Evolutionary conservation across 768 basidiomycete genomes (phyloP).

Genomic region (Leccinellum luteum): DNA sequence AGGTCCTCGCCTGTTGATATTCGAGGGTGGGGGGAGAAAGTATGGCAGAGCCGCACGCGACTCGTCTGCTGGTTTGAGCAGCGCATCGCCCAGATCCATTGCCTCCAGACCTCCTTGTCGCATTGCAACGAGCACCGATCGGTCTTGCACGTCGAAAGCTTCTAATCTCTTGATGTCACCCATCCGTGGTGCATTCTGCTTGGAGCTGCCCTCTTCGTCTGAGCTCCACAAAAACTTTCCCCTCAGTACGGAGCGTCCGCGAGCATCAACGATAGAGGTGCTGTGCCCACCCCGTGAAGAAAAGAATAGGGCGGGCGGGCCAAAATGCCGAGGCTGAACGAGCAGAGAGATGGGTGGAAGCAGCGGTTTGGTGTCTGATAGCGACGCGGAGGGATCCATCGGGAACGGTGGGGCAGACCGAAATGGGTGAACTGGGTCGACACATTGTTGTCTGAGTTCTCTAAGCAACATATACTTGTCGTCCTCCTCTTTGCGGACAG

Average conservation of each 20-base stretch:
- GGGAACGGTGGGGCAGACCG: slow-evolving; percentile 43
- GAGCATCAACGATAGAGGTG: slow-evolving; percentile 83
- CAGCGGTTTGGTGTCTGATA: slow-evolving; percentile 50
- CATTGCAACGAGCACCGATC: slow-evolving; percentile 80
- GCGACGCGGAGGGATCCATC: slow-evolving; percentile 19
- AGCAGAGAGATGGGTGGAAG: slow-evolving; percentile 74
- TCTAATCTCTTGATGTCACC: slow-evolving; percentile 84
- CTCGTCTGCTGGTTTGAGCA: slow-evolving; percentile 76
- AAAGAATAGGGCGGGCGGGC: slow-evolving; percentile 83
- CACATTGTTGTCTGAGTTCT: slow-evolving; percentile 72
- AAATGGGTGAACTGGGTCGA: slow-evolving; percentile 84
- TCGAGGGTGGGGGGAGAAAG: slow-evolving; percentile 59
- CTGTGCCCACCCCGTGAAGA: slow-evolving; percentile 90
- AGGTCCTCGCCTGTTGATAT: slow-evolving; percentile 65
- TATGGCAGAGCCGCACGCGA: slow-evolving; percentile 72
- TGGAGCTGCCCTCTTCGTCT: slow-evolving; percentile 51
- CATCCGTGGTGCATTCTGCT: slow-evolving; percentile 45
- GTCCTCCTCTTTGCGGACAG: slow-evolving; percentile 76
- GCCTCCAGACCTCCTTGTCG: slow-evolving; percentile 84
- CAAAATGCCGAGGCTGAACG: slow-evolving; percentile 76
- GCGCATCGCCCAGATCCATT: slow-evolving; percentile 74
- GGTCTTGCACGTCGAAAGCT: slow-evolving; percentile 73
- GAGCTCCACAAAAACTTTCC: slow-evolving; percentile 77
- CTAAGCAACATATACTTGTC: slow-evolving; percentile 62
- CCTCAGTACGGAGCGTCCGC: slow-evolving; percentile 80